Base-by-base conservation (phyloP, 2,329 filamentous ascomycete genomes). In the Penicillium psychrosexuale region DNA sequence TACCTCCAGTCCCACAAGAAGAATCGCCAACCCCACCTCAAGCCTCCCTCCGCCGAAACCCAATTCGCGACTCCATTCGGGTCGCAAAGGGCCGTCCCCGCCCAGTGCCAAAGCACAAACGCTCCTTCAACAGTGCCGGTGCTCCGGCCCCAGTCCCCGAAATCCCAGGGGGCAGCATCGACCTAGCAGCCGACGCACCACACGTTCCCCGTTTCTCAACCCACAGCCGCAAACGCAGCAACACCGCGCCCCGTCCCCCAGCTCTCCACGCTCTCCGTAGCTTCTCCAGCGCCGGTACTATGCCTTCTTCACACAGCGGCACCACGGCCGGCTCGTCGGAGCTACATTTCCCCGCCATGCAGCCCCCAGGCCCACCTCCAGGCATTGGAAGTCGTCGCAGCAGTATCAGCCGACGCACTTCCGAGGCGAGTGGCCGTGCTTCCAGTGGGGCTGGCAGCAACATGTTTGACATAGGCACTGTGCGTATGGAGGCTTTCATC, bases 401-500 rank as follows among this genome's bases (percentile, higher is more conserved):
- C 45, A 79, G 75, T 51, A 68, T 77, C 73, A 85, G 74, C 56
- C 72, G 68, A 75, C 84, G 72, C 63, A 83, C 76, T 1, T 80
- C 78, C 0, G 79, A 80, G 53, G 75, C 77, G 11, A 80, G 78
- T 60, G 78, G 72, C 2, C 76, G 63, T 8, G 56, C 76, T 2
- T 69, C 83, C 59, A 71, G 77, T 63, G 69, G 77, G 44, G 37
- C 47, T 19, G 63, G 71, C 59, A 73, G 72, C 53, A 82, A 83
- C 71, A 92, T 94, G 76, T 94, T 94, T 67, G 91, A 95, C 64
- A 89, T 95, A 55, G 91, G 92, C 1, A 97, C 92, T 2, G 85
- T 97, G 44, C 85, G 94, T 28, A 97, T 99, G 93, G 93, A 97
- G 72, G 94, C 94, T 0, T 99, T 97, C 71, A 95, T 99, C 62